These are phyloP conservation scores for Scheffersomyces coipomensis DNA, from an alignment of 805 yeast genomes.

Conservation along the genomic window DNA sequence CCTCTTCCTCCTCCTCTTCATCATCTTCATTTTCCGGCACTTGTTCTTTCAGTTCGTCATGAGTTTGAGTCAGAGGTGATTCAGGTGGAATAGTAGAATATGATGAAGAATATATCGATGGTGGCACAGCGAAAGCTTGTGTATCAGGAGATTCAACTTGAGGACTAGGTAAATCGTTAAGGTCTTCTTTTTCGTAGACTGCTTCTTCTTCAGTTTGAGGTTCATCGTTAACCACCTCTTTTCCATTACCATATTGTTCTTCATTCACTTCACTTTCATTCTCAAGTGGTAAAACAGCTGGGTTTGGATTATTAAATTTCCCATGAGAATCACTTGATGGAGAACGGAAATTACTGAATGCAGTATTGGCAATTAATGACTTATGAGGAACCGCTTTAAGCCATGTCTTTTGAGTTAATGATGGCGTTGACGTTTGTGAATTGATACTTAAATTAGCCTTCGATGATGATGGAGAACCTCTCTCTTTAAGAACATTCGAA, in stretches of 20 bases:
- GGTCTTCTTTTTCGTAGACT: not conserved
- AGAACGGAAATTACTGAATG: constrained; percentile 26
- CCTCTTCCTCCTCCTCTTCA: not conserved
- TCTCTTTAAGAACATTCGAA: not conserved
- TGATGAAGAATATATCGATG: too few relatives aligned
- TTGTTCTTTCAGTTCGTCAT: not conserved
- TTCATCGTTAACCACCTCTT: too few relatives aligned
- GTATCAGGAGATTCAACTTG: not conserved
- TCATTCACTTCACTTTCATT: not conserved
- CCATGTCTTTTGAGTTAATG: constrained; percentile 6
- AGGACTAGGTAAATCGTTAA: not conserved
- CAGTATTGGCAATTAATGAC: constrained; percentile 28
- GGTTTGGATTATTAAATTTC: not conserved
- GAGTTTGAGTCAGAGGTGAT: not conserved
- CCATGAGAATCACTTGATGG: constrained; percentile 5
- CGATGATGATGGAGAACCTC: not conserved
- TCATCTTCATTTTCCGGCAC: not conserved
- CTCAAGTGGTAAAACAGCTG: not conserved
- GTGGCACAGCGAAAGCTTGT: too few relatives aligned
- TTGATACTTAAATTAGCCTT: not conserved
- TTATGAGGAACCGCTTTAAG: constrained; percentile 6
- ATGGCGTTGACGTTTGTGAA: not conserved
- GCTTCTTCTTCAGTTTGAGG: not conserved
- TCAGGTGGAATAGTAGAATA: too few relatives aligned
- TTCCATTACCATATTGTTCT: not conserved